Evolutionary conservation across 164 flowering plant species (phyloP), one percentile per base, ranked within the genome.

Genomic region (Magnolia kwangsiensis): DNA sequence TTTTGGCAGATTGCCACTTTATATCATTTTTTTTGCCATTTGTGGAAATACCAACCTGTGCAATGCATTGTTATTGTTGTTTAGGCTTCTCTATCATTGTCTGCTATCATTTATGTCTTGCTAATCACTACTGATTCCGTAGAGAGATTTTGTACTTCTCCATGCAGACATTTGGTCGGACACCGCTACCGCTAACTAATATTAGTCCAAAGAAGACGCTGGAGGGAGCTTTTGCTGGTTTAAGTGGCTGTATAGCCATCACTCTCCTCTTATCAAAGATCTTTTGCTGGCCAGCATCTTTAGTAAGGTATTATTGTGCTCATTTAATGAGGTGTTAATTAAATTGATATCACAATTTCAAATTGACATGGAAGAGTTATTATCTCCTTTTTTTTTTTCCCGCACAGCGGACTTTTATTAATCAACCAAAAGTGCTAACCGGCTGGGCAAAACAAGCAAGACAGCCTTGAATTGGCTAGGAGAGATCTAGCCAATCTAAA

Each of bases 141-240:
- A 72, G 67, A 50, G 29, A 50, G 29, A 29, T 10, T 77, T 31
- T 69, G 55, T 27, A 37, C 63, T 77, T 64, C 8, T 63, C 8
- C 61, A 75, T 85, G 86, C 91, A 96, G 99, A 87, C 90, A 78
- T 92, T 92, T 91, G 98, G 98, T 71, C 88, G 93, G 80, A 96
- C 98, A 70, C 99, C 97, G 14, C 91, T 96, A 70, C 99, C 97
- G 14, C 91, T 96, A 31, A 96, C 89, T 49, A 84, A 63, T 81
- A 82, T 96, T 73, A 96, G 99, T 85, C 99, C 99, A 20, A 96
- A 96, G 84, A 96, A 94, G 88, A 96, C 98, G 63, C 91, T 97
- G 93, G 99, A 96, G 79, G 98, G 98, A 79, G 95, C 91, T 81
- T 75, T 91, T 78, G 86, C 87, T 9, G 99, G 99, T 61, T 79